Conservation (phyloP, 2,329 filamentous ascomycete genomes). For the Diaporthe sp. region DNA sequence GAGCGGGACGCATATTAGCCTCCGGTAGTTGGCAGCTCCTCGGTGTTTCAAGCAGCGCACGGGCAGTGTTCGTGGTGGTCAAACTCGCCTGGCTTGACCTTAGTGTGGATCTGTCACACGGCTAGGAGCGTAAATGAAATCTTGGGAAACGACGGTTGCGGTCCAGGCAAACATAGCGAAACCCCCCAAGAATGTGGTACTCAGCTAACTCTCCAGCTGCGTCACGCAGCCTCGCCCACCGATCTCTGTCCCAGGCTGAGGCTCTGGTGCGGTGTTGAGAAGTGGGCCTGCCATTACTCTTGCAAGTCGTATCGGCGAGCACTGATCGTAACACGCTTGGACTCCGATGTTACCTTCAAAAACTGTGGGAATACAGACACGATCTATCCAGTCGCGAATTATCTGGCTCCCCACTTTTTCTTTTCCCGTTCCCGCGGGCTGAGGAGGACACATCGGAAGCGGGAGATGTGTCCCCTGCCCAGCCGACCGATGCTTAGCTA, state of each 20-base stretch:
- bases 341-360: not conserved
- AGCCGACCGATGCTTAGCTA: not conserved
- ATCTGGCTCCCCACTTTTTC: not conserved
- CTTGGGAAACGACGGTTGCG: conserved; percentile 10
- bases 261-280: not conserved
- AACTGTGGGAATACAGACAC: conserved; percentile 8
- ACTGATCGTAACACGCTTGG: not conserved
- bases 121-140: conserved; percentile 22
- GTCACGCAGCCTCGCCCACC: not conserved
- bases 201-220: not conserved
- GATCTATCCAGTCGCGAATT: conserved; percentile 18
- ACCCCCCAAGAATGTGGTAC: conserved; percentile 17
- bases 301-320: not conserved
- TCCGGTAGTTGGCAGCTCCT: conserved; percentile 24
- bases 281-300: conserved; percentile 1
- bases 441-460: not conserved
- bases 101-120: conserved; percentile 25
- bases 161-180: conserved; percentile 14
- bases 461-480: not conserved
- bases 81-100: conserved; percentile 19
- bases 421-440: not conserved
- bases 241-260: not conserved
- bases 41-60: conserved; percentile 22
- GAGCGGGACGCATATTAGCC: conserved; percentile 10
- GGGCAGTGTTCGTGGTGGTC: conserved; percentile 21